Conservation (phyloP, 1,284 basidiomycete genomes). For the Phellopilus nigrolimitatus region DNA sequence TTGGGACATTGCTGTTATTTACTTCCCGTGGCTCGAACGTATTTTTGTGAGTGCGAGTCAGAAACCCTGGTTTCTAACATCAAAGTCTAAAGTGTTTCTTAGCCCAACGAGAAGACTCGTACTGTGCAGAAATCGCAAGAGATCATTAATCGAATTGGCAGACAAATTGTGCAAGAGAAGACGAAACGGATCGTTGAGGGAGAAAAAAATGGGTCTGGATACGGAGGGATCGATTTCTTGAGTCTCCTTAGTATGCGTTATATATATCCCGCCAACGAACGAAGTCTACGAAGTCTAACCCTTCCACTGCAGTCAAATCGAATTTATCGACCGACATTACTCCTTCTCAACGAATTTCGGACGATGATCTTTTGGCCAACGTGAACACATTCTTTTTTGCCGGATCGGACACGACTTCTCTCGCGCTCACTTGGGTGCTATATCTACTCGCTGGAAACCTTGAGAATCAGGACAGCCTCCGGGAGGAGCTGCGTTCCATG, state of each 20-base stretch:
- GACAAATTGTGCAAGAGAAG: constrained; percentile 67
- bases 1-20: constrained; percentile 49
- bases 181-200: constrained; percentile 54
- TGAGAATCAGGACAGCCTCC: constrained; percentile 57
- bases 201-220: constrained; percentile 41
- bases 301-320: constrained; percentile 59
- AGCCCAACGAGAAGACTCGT: constrained; percentile 52
- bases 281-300: not conserved
- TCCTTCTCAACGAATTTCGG: constrained; percentile 67
- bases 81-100: constrained; percentile 1
- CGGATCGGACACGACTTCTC: constrained; percentile 61
- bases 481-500: constrained; percentile 51
- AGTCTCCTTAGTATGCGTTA: constrained; percentile 53
- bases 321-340: constrained; percentile 61
- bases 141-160: constrained; percentile 61
- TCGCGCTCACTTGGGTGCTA: constrained; percentile 75
- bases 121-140: constrained; percentile 52
- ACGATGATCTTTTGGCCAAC: constrained; percentile 41
- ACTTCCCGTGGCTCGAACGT: constrained; percentile 51
- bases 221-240: constrained; percentile 59
- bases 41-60: constrained; percentile 48
- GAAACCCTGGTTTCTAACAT: constrained; percentile 12
- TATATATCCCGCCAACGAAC: not conserved
- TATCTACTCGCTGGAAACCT: constrained; percentile 63
- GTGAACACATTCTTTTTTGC: constrained; percentile 29